phyloP scores from a whole-genome alignment of 306 rosid genomes.

The Fragaria ananassa region DNA sequence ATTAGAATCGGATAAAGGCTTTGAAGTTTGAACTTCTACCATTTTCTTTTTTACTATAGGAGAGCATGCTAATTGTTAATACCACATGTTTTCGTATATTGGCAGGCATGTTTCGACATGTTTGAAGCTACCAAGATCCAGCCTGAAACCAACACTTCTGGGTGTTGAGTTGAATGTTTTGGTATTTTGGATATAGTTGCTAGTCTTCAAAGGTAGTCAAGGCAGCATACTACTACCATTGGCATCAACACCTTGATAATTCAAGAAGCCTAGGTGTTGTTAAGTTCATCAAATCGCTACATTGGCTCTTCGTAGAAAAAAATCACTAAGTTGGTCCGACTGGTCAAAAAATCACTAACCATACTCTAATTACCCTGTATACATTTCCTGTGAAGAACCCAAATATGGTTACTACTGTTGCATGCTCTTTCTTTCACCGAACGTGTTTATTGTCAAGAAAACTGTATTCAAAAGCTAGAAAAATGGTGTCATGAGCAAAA shows the following conservation, averaged over 20 bases:
- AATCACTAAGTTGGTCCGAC: no score
- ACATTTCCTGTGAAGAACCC: no score
- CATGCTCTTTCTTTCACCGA: no score
- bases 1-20: background rate
- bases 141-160: slow-evolving; percentile 2
- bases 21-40: slow-evolving; percentile 2
- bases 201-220: background rate
- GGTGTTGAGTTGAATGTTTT: background rate
- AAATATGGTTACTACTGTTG: no score
- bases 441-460: no score
- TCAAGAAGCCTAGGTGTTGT: background rate
- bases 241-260: background rate
- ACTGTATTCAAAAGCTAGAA: background rate
- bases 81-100: background rate
- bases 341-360: no score
- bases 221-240: no score
- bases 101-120: background rate
- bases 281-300: background rate
- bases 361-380: no score
- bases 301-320: no score
- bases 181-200: no score
- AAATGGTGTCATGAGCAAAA: background rate
- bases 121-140: background rate
- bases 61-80: background rate
- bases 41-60: background rate